phyloP scores from a whole-genome alignment of 1,284 basidiomycete genomes.

The Phellinidium pouzarii region DNA sequence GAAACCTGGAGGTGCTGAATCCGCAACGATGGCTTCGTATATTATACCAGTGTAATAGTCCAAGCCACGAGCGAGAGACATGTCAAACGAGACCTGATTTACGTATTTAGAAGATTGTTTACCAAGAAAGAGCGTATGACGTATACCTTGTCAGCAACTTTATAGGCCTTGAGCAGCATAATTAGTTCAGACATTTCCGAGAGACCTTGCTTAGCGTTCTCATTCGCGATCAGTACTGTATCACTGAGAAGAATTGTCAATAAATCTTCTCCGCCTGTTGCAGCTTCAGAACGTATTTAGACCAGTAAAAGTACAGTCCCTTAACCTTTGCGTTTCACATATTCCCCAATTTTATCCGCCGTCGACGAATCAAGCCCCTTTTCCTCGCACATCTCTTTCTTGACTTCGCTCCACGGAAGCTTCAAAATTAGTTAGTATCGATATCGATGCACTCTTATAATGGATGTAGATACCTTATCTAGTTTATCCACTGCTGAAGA shows the following conservation, averaged over 20 bases:
- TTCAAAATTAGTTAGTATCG: constrained; percentile 26
- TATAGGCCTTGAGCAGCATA: constrained; percentile 77
- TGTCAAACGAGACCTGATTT: constrained; percentile 84
- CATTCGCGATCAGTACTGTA: constrained; percentile 59
- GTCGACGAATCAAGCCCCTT: constrained; percentile 83
- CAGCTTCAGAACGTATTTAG: constrained; percentile 3
- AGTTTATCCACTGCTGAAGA: constrained; percentile 98
- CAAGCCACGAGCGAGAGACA: constrained; percentile 91
- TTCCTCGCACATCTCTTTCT: constrained; percentile 93
- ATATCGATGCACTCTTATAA: neutral
- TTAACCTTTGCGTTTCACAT: constrained; percentile 91
- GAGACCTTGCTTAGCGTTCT: constrained; percentile 76
- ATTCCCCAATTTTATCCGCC: constrained; percentile 95
- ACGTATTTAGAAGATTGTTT: constrained; percentile 5
- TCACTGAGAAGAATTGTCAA: constrained; percentile 74
- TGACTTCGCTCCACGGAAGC: constrained; percentile 88
- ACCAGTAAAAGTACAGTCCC: neutral
- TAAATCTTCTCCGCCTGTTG: constrained; percentile 69
- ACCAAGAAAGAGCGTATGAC: neutral
- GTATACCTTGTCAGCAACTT: constrained; percentile 68
- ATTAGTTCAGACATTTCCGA: constrained; percentile 90
- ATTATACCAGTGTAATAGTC: constrained; percentile 99
- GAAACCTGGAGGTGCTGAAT: constrained; percentile 85
- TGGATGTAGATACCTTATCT: constrained; percentile 77
- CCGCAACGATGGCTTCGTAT: constrained; percentile 93